These are phyloP conservation scores for Cryptosporidium canis DNA, from an alignment of 169 alveolate genomes.

Conservation along the genomic window DNA sequence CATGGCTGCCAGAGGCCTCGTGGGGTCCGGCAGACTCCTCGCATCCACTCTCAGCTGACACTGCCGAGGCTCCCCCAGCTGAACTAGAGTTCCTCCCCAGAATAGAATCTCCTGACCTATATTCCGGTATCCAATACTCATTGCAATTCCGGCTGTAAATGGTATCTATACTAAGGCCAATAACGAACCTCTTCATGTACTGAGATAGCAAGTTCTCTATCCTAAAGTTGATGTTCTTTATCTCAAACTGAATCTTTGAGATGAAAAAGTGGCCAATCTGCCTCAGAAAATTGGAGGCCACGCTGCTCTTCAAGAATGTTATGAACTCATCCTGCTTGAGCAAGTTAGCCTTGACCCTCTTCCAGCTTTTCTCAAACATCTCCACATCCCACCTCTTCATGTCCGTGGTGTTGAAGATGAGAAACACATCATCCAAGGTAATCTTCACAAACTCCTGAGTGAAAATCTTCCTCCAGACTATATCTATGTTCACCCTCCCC, in stretches of 20 bases:
- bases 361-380: constrained; percentile 65
- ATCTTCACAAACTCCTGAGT: constrained; percentile 52
- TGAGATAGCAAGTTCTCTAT: constrained; percentile 2
- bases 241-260: constrained; percentile 63
- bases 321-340: constrained; percentile 44
- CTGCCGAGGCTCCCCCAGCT: background rate
- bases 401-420: constrained; percentile 50
- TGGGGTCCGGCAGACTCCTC: background rate
- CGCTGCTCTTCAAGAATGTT: constrained; percentile 29
- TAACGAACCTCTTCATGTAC: constrained; percentile 20
- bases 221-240: constrained; percentile 51
- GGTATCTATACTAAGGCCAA: constrained; percentile 28
- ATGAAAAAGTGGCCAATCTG: constrained; percentile 31
- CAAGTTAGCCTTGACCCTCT: constrained; percentile 22
- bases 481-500: constrained; percentile 47
- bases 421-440: constrained; percentile 24
- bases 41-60: background rate
- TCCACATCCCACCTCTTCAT: constrained; percentile 54
- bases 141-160: constrained; percentile 34
- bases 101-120: background rate
- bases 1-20: background rate
- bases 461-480: constrained; percentile 46
- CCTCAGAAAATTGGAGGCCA: constrained; percentile 56
- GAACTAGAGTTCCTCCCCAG: background rate
- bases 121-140: constrained; percentile 65